Evolutionary conservation across 768 basidiomycete genomes (phyloP), one percentile per base, ranked within the genome.

Genomic region (Lentinula lateritia): DNA sequence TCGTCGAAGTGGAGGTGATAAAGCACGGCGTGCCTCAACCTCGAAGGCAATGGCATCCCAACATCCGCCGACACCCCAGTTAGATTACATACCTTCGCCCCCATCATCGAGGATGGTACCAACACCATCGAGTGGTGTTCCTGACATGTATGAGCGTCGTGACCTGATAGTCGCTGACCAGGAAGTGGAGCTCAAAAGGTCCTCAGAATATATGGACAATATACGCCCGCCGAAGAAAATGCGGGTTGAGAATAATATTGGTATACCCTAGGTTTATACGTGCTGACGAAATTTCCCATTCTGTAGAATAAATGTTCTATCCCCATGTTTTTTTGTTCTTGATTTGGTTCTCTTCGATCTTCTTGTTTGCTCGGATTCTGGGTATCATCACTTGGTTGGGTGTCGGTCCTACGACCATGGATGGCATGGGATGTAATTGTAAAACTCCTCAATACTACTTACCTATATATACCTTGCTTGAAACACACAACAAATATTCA

Each of bases 171-270:
- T 77, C 62, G 74, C 77, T 63, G 74, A 81, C 34, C 76, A 78
- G 67, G 85, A 84, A 16, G 60, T 76, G 61, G 87, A 89, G 64
- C 68, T 85, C 72, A 88, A 88, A 77, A 76, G 85, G 72, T 76
- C 79, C 67, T 68, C 83, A 70, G 83, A 86, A 59, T 81, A 83
- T 65, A 65, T 79, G 61, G 85, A 83, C 61, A 68, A 75, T 62
- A 71, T 67, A 62, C 81, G 84, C 66, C 81, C 81, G 60, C 74
- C 78, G 64, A 90, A 90, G 84, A 88, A 87, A 81, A 84, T 90
- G 82, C 81, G 86, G 71, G 81, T 89, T 76, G 84, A 84, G 65
- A 77, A 78, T 67, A 68, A 72, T 65, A 73, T 76, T 70, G 74
- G 75, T 73, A 83, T 86, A 83, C 84, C 83, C 76, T 85, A 76